phyloP scores from a whole-genome alignment of 2,329 filamentous ascomycete species.

The Colletotrichum filicis region DNA sequence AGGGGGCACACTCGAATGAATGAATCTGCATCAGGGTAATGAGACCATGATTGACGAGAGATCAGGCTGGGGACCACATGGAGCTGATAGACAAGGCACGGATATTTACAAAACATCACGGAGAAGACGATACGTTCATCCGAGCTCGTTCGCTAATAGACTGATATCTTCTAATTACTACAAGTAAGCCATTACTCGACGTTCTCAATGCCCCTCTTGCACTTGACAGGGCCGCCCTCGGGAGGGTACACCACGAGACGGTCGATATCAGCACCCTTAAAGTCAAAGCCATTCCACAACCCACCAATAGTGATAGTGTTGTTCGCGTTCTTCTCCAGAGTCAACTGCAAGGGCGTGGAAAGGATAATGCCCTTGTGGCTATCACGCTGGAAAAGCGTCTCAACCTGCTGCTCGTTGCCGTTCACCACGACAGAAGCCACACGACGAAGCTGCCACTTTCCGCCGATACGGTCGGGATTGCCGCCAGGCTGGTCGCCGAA shows the following conservation, averaged over 20 bases:
- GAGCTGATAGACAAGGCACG: too few species aligned
- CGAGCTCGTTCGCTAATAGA: neutral
- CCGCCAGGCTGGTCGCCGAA: constrained; percentile 67
- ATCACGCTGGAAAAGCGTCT: constrained; percentile 64
- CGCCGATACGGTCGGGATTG: constrained; percentile 68
- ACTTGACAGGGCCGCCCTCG: constrained; percentile 45
- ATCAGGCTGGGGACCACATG: too few species aligned
- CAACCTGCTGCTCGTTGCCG: constrained; percentile 52
- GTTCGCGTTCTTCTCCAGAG: constrained; percentile 59
- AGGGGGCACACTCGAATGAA: too few species aligned
- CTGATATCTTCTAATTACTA: neutral
- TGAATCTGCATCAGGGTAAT: too few species aligned
- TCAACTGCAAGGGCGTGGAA: constrained; percentile 65
- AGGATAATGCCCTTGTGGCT: constrained; percentile 68
- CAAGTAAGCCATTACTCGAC: neutral
- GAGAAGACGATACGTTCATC: neutral
- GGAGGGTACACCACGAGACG: constrained; percentile 69
- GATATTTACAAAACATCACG: neutral
- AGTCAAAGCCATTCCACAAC: constrained; percentile 64
- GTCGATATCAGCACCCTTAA: constrained; percentile 69
- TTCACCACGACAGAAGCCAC: constrained; percentile 71
- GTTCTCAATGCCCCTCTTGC: neutral
- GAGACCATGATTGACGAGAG: too few species aligned
- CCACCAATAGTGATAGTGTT: constrained; percentile 69
- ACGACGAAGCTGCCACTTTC: constrained; percentile 68